These are phyloP conservation scores for Trametes punicea DNA, from an alignment of 768 basidiomycete genomes.

Conservation along the genomic window DNA sequence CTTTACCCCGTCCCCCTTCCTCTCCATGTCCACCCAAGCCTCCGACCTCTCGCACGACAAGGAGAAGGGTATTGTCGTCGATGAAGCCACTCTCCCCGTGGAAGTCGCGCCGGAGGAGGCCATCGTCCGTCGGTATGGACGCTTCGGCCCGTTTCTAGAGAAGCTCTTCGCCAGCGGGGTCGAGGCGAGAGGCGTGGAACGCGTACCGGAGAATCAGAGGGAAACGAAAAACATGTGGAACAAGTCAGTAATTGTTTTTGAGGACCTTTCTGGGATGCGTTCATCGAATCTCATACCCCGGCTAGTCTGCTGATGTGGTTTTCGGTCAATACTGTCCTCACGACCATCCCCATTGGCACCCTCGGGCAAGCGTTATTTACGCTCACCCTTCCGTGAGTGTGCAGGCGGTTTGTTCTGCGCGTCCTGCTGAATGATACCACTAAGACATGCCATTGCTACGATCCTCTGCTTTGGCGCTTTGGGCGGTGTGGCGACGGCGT, in stretches of 20 bases:
- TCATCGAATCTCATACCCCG: background rate
- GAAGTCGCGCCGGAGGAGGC: conserved; percentile 21
- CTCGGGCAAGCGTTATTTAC: conserved; percentile 47
- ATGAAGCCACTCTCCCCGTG: conserved; percentile 6
- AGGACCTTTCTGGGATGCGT: background rate
- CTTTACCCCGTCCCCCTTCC: conserved; percentile 11
- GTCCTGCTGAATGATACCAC: background rate
- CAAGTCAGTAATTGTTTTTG: conserved; percentile 34
- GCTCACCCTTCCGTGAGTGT: conserved; percentile 42
- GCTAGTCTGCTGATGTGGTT: conserved; percentile 46
- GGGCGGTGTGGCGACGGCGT: conserved; percentile 41
- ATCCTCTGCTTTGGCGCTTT: conserved; percentile 46
- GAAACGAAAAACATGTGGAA: conserved; percentile 44
- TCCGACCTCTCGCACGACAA: conserved; percentile 23
- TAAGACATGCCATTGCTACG: conserved; percentile 42
- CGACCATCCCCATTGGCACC: conserved; percentile 49
- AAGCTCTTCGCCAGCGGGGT: conserved; percentile 47
- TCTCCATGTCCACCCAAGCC: conserved; percentile 12
- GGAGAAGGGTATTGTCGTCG: conserved; percentile 23
- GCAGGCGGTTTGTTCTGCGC: no score
- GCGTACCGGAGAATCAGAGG: conserved; percentile 48
- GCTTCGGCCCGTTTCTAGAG: conserved; percentile 25
- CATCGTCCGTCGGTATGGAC: conserved; percentile 25
- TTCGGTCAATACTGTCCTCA: conserved; percentile 43
- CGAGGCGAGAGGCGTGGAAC: conserved; percentile 53